These are phyloP conservation scores for Xylaria venustula DNA, from an alignment of 495 filamentous ascomycete genomes.

Conservation along the genomic window DNA sequence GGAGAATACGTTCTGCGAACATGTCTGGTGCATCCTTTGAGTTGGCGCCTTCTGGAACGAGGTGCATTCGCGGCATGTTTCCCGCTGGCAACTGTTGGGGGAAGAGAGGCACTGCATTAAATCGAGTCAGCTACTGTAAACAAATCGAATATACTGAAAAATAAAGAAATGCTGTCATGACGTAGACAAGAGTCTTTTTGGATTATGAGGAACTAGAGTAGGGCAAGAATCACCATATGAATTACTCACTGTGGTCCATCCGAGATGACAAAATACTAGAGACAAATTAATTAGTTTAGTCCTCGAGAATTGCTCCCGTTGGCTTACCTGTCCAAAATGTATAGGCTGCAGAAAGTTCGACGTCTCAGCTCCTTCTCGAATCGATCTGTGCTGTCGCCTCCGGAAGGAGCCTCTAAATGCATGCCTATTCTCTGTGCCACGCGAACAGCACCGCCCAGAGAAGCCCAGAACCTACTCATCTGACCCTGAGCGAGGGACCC, in stretches of 20 bases:
- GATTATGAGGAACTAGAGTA: too few relatives aligned
- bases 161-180: background rate
- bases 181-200: background rate
- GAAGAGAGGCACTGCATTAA: background rate
- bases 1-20: slow-evolving; percentile 27
- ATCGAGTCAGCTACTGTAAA: background rate
- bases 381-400: background rate
- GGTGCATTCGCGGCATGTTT: background rate
- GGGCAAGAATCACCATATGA: background rate
- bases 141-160: too few relatives aligned
- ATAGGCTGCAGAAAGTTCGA: slow-evolving; percentile 29
- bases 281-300: background rate
- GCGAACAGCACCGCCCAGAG: slow-evolving; percentile 10
- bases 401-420: slow-evolving; percentile 10
- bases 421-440: slow-evolving; percentile 22
- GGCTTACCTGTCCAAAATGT: slow-evolving; percentile 25
- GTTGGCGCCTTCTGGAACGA: background rate
- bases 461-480: slow-evolving; percentile 12
- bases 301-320: background rate
- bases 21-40: slow-evolving; percentile 8
- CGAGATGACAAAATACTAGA: background rate
- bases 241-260: background rate
- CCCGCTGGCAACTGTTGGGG: background rate
- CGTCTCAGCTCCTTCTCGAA: slow-evolving; percentile 26
- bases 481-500: slow-evolving; percentile 5